Evolutionary conservation across 306 rosid species (phyloP), one percentile per base, ranked within the genome.

Genomic region (Urtica urens): DNA sequence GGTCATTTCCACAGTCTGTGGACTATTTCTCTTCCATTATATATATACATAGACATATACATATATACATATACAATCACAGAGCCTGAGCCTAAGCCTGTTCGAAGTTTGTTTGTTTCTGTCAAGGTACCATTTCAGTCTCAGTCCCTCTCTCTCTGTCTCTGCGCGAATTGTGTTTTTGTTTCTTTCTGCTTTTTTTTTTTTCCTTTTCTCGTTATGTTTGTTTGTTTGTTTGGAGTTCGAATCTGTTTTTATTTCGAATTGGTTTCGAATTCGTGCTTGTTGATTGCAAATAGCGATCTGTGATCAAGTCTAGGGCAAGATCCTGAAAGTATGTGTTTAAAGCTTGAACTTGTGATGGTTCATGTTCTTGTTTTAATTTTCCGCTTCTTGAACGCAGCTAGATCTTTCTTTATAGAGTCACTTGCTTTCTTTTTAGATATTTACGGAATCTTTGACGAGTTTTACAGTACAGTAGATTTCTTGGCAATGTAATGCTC

Each of bases 311-410:
- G 53, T 31, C 11, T 42, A 21, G 28, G 17, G 13, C 57, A 80
- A 75, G 92, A 84, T 84, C 83, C 78, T 72, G 71, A 46, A 23
- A 24, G 43, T 38, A 3, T 12, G n/a, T n/a, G n/a, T n/a, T n/a
- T n/a, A n/a, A n/a, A 7, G 13, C 38, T 52, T 29, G 13, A 44
- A 23, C 15, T 1, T 0, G 10, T 8, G 27, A 38, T 42, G 20
- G 33, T 28, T 28, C 4, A 10, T 28, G 33, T 5, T 25, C 23
- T 40, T 9, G 28, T 46, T 51, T 7, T 15, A 47, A 45, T 9
- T 23, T n/a, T 49, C 27, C 10, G 27, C 47, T 59, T 31, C 3
- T 27, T 56, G 50, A 33, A 25, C 43, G n/a, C n/a, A 35, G 52
- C 57, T 49, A 59, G 72, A 66, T 64, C 57, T 42, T 58, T 18